Evolutionary conservation across 805 yeast species (phyloP).

Genomic region (Kurtzmaniella cleridarum): DNA sequence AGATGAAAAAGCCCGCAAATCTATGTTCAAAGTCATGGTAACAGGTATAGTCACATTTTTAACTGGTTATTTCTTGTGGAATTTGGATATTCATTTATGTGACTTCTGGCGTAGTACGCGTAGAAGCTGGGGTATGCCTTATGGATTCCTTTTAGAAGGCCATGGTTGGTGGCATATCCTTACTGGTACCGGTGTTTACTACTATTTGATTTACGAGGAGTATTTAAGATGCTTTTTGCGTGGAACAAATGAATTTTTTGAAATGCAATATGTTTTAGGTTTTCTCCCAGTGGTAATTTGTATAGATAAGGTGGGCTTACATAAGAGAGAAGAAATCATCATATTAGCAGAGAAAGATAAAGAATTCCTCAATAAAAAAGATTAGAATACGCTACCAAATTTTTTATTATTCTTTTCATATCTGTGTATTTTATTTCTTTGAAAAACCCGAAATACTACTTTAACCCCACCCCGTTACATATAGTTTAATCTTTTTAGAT

Average conservation of each 20-base stretch:
- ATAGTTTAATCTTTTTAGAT: not conserved
- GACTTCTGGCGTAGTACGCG: slow-evolving; percentile 50
- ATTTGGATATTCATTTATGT: slow-evolving; percentile 81
- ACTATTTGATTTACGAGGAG: slow-evolving; percentile 74
- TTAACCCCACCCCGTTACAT: too few species aligned
- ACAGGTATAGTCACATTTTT: slow-evolving; percentile 60
- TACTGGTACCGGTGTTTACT: slow-evolving; percentile 84
- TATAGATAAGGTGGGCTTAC: slow-evolving; percentile 22
- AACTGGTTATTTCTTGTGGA: slow-evolving; percentile 82
- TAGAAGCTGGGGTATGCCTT: slow-evolving; percentile 70
- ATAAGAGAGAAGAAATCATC: slow-evolving; percentile 12
- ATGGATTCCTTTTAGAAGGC: slow-evolving; percentile 81
- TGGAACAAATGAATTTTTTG: slow-evolving; percentile 51
- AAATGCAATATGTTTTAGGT: slow-evolving; percentile 53
- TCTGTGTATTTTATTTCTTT: too few species aligned
- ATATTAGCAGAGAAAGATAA: slow-evolving; percentile 8
- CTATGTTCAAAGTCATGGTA: slow-evolving; percentile 51
- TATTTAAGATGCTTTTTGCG: slow-evolving; percentile 63
- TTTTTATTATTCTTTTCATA: not conserved
- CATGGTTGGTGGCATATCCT: slow-evolving; percentile 98
- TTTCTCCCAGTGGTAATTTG: slow-evolving; percentile 48
- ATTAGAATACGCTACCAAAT: too few species aligned
- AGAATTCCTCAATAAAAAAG: not conserved
- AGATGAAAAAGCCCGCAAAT: slow-evolving; percentile 40
- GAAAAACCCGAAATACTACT: too few species aligned